Evolutionary conservation across 1,139 yeast species (phyloP).

Genomic region (Taphrina wiesneri): DNA sequence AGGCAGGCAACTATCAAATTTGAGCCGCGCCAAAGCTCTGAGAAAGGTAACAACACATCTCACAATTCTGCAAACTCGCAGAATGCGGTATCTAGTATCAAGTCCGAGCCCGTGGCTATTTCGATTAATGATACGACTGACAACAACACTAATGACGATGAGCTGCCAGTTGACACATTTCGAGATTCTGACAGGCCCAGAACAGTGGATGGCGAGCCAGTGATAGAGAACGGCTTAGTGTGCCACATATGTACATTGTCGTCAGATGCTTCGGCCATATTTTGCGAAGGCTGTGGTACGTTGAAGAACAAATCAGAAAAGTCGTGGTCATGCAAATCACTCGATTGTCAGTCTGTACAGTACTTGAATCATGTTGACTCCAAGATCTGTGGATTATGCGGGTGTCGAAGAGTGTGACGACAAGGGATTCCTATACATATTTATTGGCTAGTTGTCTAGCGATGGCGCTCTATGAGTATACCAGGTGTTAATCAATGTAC

Average conservation of each 20-base stretch:
- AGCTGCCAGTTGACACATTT: not conserved
- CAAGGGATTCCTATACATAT: no score
- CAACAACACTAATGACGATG: not conserved
- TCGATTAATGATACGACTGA: not conserved
- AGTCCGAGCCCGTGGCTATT: not conserved
- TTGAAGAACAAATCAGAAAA: not conserved
- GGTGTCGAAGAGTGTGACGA: not conserved
- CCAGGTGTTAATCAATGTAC: no score
- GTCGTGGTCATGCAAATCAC: conserved; percentile 21
- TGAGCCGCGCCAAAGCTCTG: not conserved
- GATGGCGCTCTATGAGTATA: no score
- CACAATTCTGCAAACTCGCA: not conserved
- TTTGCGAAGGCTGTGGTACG: conserved; percentile 25
- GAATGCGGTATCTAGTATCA: not conserved
- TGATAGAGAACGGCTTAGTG: not conserved
- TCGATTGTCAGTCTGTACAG: conserved; percentile 5
- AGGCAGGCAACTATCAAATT: not conserved
- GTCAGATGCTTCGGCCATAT: not conserved
- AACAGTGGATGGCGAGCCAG: conserved; percentile 2
- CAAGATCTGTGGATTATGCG: conserved; percentile 18
- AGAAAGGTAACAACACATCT: not conserved
- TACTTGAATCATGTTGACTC: conserved; percentile 17
- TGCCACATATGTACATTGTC: conserved; percentile 21
- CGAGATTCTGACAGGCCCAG: not conserved
- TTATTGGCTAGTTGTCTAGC: no score